Conservation (phyloP, 352 stramenopile species). For the Phytopythium sindhum region DNA sequence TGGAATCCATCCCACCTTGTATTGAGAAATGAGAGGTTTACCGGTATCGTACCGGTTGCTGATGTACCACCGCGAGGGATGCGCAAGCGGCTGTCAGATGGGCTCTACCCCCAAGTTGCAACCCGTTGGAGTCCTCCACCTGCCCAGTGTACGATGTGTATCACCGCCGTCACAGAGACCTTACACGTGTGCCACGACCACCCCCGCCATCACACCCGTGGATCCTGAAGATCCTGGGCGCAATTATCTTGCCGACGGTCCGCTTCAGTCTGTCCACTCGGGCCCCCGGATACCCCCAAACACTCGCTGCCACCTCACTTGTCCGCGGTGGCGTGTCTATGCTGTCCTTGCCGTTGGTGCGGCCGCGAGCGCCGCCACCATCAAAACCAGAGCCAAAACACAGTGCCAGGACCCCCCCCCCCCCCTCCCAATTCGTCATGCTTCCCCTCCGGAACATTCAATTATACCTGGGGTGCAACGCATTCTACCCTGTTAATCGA, state of each 20-base stretch:
- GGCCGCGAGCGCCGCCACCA: neutral
- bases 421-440: too few relatives aligned
- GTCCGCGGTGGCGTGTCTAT: neutral
- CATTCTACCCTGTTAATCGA: neutral
- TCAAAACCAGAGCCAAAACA: neutral
- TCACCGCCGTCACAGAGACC: conserved; percentile 4
- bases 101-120: conserved; percentile 2
- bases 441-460: neutral
- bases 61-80: neutral
- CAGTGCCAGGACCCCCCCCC: neutral
- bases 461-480: neutral
- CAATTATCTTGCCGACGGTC: neutral
- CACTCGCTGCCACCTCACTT: conserved; percentile 1
- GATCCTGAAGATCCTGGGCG: neutral
- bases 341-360: conserved; percentile 1
- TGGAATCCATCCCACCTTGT: neutral
- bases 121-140: neutral
- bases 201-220: too few relatives aligned
- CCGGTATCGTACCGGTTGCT: neutral
- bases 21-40: neutral
- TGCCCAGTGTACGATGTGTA: neutral
- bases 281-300: neutral
- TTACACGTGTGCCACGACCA: conserved; percentile 7
- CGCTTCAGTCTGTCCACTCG: neutral
- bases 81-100: neutral